Conservation (phyloP, 1,139 yeast genomes). For the Hyphopichia wangnamkhiaoensis region DNA sequence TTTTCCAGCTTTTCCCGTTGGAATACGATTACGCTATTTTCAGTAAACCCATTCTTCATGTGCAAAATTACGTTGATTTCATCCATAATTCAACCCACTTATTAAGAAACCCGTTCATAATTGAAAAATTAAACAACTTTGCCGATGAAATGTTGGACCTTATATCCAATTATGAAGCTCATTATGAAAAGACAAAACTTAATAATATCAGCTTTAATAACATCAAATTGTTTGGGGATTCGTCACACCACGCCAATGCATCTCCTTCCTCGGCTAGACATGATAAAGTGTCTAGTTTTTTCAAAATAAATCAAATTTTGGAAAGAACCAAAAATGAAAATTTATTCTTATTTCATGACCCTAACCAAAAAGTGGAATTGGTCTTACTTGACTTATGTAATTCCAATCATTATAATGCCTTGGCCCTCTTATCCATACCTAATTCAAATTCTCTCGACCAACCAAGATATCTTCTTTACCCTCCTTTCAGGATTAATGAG, state of each 20-base stretch:
- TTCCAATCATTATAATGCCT: conserved; percentile 30
- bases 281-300: conserved; percentile 40
- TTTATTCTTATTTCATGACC: conserved; percentile 18
- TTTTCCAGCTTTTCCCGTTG: conserved; percentile 18
- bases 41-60: conserved; percentile 35
- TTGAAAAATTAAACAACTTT: conserved; percentile 30
- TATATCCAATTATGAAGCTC: conserved; percentile 18
- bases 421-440: conserved; percentile 36
- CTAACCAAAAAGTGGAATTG: conserved; percentile 24
- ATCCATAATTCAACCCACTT: conserved; percentile 20
- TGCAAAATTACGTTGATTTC: conserved; percentile 32
- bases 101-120: conserved; percentile 43
- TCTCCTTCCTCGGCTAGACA: conserved; percentile 2
- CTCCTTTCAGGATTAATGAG: conserved; percentile 43
- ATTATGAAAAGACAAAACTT: conserved; percentile 21
- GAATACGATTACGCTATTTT: conserved; percentile 17
- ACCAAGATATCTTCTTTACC: conserved; percentile 36
- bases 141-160: conserved; percentile 19
- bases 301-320: conserved; percentile 37
- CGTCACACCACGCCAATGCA: conserved; percentile 1
- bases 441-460: conserved; percentile 11
- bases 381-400: conserved; percentile 29
- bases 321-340: conserved; percentile 30
- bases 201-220: conserved; percentile 38
- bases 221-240: conserved; percentile 29